Evolutionary conservation across 2,329 filamentous ascomycete genomes (phyloP).

Genomic region (Ceratocystis papillata): DNA sequence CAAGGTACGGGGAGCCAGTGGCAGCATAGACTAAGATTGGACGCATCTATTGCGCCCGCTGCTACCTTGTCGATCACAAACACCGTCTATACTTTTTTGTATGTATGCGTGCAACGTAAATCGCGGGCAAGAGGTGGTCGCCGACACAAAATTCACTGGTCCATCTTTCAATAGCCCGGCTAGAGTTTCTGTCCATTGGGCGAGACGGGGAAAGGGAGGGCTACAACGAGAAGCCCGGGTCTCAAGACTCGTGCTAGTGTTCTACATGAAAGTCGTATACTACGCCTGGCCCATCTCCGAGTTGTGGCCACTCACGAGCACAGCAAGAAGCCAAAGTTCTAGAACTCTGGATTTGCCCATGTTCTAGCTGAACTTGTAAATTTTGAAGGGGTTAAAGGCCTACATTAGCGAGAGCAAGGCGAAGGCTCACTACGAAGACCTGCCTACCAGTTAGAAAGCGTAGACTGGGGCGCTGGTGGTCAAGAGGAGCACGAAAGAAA

Average conservation of each 20-base stretch:
- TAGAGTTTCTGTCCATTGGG: neutral
- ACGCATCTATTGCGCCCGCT: neutral
- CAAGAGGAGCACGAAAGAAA: neutral
- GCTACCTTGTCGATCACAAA: neutral
- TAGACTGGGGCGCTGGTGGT: neutral
- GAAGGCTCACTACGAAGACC: neutral
- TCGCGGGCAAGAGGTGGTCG: neutral
- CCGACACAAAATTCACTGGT: neutral
- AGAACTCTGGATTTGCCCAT: neutral
- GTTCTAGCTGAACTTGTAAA: neutral
- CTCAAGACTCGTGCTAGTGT: too few relatives aligned
- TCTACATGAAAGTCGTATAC: too few relatives aligned
- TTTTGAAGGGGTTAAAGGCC: constrained; percentile 4
- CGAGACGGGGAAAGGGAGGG: too few relatives aligned
- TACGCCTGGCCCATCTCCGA: neutral
- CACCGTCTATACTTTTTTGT: neutral
- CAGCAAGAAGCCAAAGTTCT: neutral
- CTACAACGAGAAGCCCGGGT: too few relatives aligned
- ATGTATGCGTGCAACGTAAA: neutral
- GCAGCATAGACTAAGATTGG: neutral
- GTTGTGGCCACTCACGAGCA: neutral
- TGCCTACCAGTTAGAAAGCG: neutral
- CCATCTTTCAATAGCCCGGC: neutral
- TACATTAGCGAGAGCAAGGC: constrained; percentile 3
- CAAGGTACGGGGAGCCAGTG: neutral